Percentiles rank a stretch among this genome's conserved stretches.
These are phyloP conservation scores for Debaryomyces sp. DNA, from an alignment of 1,139 yeast species.

Conservation along the genomic window DNA sequence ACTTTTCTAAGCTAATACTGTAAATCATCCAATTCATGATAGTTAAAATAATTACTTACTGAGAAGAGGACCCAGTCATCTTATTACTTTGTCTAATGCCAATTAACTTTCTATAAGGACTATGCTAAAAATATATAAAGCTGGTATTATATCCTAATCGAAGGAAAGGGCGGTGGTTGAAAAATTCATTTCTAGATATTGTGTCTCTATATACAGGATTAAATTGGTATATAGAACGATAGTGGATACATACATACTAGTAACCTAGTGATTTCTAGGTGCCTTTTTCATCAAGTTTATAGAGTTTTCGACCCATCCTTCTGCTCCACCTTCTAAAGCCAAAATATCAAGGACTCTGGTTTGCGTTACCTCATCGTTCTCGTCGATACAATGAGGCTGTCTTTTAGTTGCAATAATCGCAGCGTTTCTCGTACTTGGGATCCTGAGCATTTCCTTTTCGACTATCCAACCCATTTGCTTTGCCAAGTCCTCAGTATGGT, in stretches of 20 bases:
- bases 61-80: conserved; percentile 26
- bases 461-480: conserved; percentile 77
- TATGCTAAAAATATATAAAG: neutral
- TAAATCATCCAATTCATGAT: neutral
- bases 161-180: conserved; percentile 5
- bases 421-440: conserved; percentile 93
- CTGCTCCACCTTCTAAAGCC: conserved; percentile 82
- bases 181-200: conserved; percentile 5
- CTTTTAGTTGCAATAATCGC: conserved; percentile 72
- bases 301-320: conserved; percentile 84
- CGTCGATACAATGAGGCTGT: conserved; percentile 26
- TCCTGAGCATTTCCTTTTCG: conserved; percentile 83
- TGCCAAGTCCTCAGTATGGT: conserved; percentile 77
- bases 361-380: conserved; percentile 26
- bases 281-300: conserved; percentile 62
- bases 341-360: conserved; percentile 58
- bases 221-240: neutral
- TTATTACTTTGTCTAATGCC: neutral
- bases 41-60: conserved; percentile 22
- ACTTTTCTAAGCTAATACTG: neutral
- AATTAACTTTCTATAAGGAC: neutral
- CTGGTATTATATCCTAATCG: conserved; percentile 1
- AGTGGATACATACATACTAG: neutral
- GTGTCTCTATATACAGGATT: conserved; percentile 2
- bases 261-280: conserved; percentile 44